Conservation (phyloP, 192 early-diverging fungal genomes). For the Martensiomyces pterosporus region DNA sequence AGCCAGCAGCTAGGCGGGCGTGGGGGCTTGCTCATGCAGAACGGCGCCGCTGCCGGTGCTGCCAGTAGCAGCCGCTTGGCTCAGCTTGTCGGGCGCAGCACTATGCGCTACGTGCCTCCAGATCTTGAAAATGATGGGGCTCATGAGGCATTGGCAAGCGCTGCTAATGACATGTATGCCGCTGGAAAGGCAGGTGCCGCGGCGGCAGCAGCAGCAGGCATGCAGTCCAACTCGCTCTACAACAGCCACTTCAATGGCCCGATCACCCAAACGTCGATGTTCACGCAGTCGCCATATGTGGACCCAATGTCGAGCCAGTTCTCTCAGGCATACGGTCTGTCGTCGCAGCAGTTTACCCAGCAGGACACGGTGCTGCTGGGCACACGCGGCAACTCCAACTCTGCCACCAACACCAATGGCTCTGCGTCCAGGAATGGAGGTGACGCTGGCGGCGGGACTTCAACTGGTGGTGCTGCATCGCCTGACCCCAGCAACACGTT, state of each 20-base stretch:
- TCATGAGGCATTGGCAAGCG: too few relatives aligned
- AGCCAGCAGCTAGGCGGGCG: constrained; percentile 29
- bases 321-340: constrained; percentile 33
- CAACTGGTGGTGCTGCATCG: neutral
- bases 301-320: constrained; percentile 27
- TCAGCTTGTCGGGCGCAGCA: constrained; percentile 46
- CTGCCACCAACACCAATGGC: too few relatives aligned
- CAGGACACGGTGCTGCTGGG: constrained; percentile 40
- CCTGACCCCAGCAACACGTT: constrained; percentile 11
- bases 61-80: constrained; percentile 41
- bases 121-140: constrained; percentile 21
- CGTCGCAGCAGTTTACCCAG: constrained; percentile 38
- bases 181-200: neutral
- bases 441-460: too few relatives aligned
- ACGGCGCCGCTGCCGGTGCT: constrained; percentile 29
- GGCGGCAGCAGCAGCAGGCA: neutral
- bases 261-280: constrained; percentile 10
- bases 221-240: constrained; percentile 24
- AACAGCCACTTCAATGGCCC: constrained; percentile 16
- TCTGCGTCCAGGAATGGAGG: neutral
- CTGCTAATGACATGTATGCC: neutral
- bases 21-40: constrained; percentile 30
- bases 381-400: too few relatives aligned
- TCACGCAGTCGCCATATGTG: constrained; percentile 29
- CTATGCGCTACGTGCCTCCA: constrained; percentile 47